Evolutionary conservation across 208 protist species (phyloP).

Genomic region (Trypanosoma melophagium): DNA sequence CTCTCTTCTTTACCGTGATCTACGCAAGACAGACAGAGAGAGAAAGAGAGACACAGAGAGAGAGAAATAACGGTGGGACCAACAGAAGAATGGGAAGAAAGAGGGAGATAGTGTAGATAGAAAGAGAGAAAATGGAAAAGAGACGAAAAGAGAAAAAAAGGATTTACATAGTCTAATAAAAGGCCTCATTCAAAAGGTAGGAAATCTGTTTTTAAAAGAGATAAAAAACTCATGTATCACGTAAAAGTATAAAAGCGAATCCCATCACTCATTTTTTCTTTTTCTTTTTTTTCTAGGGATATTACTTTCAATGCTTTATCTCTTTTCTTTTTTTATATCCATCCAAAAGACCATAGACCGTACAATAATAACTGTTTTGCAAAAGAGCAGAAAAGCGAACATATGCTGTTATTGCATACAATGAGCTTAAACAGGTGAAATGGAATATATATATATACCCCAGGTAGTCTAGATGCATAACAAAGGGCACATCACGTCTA

Average conservation of each 20-base stretch:
- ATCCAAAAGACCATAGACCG: too few species aligned
- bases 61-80: constrained; percentile 11
- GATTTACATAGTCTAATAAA: too few species aligned
- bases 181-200: neutral
- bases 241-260: neutral
- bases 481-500: too few species aligned
- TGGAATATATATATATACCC: too few species aligned
- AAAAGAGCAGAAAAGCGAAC: too few species aligned
- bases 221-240: neutral
- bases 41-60: constrained; percentile 9
- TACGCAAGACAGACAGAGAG: neutral
- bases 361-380: too few species aligned
- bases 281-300: neutral
- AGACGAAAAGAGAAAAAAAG: constrained; percentile 1
- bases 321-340: too few species aligned
- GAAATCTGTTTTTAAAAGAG: neutral
- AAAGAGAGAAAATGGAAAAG: neutral
- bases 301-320: too few species aligned
- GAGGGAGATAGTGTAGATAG: constrained; percentile 5
- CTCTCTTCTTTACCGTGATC: neutral
- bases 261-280: neutral
- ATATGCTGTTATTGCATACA: too few species aligned
- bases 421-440: too few species aligned
- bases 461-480: too few species aligned
- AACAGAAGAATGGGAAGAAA: constrained; percentile 12